phyloP scores from a whole-genome alignment of 306 rosid genomes.

The Canavalia ensiformis region DNA sequence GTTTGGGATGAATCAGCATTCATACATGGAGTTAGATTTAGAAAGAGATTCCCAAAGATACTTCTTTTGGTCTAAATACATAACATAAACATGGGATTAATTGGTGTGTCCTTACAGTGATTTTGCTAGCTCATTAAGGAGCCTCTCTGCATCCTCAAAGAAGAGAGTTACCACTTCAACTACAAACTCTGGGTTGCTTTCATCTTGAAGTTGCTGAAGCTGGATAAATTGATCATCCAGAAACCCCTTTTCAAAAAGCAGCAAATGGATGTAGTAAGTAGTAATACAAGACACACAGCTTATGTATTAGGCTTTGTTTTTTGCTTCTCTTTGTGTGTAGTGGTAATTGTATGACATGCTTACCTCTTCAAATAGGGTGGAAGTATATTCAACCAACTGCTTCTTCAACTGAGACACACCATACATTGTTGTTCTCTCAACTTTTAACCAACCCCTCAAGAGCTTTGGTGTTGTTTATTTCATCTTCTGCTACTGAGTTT shows the following conservation, averaged over 20 bases:
- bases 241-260: conserved; percentile 60
- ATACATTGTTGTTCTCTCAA: conserved; percentile 60
- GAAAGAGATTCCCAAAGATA: conserved; percentile 7
- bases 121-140: conserved; percentile 67
- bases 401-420: conserved; percentile 62
- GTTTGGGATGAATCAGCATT: conserved; percentile 16
- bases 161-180: conserved; percentile 83
- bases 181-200: conserved; percentile 84
- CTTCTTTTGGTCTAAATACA: neutral
- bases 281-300: neutral
- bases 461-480: conserved; percentile 34
- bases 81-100: neutral
- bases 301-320: neutral
- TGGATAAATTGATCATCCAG: conserved; percentile 78
- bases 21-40: neutral
- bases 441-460: conserved; percentile 21
- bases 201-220: conserved; percentile 83
- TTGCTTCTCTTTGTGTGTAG: conserved; percentile 6
- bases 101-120: conserved; percentile 59
- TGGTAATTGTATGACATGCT: conserved; percentile 21
- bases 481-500: conserved; percentile 18
- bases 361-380: conserved; percentile 80
- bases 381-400: conserved; percentile 63
- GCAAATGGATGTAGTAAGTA: neutral
- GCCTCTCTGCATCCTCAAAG: conserved; percentile 77